phyloP scores from a whole-genome alignment of 176 grass and related monocot species.

The Triticum turgidum region DNA sequence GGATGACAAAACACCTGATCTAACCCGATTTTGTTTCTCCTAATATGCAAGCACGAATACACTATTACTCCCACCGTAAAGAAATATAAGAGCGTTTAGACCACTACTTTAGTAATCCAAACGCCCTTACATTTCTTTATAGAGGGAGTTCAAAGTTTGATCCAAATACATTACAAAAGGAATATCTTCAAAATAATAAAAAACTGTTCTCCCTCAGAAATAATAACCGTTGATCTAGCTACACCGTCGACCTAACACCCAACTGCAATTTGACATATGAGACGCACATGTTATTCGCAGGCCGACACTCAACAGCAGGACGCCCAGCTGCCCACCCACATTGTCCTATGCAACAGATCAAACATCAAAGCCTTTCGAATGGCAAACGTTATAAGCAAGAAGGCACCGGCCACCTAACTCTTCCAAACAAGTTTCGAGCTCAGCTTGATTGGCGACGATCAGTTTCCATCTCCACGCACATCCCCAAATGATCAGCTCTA shows the following conservation, averaged over 20 bases:
- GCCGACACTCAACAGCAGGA: background rate
- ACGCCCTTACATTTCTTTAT: too few species aligned
- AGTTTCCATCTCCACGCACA: constrained; percentile 3
- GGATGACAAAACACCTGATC: background rate
- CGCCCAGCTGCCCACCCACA: background rate
- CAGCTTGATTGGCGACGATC: background rate
- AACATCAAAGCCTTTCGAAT: background rate
- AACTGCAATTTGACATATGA: constrained; percentile 20
- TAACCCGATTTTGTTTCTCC: background rate
- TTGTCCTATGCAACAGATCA: background rate
- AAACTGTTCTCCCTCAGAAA: too few species aligned
- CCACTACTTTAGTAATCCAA: too few species aligned
- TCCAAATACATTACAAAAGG: background rate
- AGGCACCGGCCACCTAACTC: constrained; percentile 36
- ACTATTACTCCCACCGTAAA: too few species aligned
- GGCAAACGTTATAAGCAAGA: constrained; percentile 23
- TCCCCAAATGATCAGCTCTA: constrained; percentile 31
- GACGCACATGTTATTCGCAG: constrained; percentile 5
- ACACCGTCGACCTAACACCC: background rate
- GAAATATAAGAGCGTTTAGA: too few species aligned
- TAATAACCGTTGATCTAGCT: background rate
- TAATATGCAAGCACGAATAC: constrained; percentile 9
- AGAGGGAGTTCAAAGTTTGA: background rate
- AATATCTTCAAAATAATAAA: too few species aligned
- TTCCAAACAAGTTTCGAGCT: background rate